Evolutionary conservation across 306 rosid species (phyloP).

Genomic region (Prunus mongolica): DNA sequence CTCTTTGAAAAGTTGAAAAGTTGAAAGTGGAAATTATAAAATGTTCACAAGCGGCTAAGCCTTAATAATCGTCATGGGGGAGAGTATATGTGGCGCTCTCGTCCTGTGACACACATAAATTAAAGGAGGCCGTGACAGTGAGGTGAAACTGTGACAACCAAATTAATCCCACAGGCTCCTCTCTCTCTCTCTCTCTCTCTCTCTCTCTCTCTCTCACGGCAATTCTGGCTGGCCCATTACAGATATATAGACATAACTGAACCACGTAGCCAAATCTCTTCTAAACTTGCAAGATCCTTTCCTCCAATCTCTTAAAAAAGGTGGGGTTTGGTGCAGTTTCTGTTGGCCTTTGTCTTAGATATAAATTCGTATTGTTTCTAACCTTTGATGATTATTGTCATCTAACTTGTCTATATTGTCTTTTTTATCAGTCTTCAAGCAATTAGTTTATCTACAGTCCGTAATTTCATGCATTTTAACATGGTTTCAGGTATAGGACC

Average conservation of each 20-base stretch:
- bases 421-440: neutral
- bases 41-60: neutral
- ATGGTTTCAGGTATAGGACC: slow-evolving; percentile 35
- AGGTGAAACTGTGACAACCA: slow-evolving; percentile 55
- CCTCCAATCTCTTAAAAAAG: neutral
- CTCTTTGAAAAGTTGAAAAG: neutral
- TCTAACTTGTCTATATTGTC: neutral
- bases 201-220: slow-evolving; percentile 19
- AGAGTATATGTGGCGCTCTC: slow-evolving; percentile 55
- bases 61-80: slow-evolving; percentile 39
- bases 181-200: slow-evolving; percentile 9
- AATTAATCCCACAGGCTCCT: slow-evolving; percentile 35
- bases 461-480: slow-evolving; percentile 2
- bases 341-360: neutral
- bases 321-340: neutral
- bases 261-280: slow-evolving; percentile 3
- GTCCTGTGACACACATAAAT: slow-evolving; percentile 74
- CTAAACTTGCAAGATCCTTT: neutral
- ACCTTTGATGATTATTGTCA: neutral
- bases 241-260: neutral
- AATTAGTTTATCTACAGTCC: neutral
- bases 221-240: slow-evolving; percentile 12
- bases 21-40: slow-evolving; percentile 5
- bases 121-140: slow-evolving; percentile 39
- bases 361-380: neutral